Evolutionary conservation across 306 rosid species (phyloP).

Genomic region (Vicia villosa): DNA sequence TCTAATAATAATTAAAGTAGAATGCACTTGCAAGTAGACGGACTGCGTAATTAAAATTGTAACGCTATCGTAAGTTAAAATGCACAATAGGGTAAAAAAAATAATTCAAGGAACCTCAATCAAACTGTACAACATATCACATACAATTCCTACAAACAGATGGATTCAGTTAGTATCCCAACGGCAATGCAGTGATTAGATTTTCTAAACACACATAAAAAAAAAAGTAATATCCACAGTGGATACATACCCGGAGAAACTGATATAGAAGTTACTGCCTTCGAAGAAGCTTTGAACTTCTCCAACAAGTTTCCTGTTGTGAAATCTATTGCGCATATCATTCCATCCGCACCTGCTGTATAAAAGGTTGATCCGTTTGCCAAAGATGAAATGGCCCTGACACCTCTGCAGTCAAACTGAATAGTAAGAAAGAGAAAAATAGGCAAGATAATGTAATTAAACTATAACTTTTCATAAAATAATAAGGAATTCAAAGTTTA

Average conservation of each 20-base stretch:
- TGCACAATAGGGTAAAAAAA: slow-evolving; percentile 12
- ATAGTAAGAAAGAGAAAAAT: slow-evolving; percentile 30
- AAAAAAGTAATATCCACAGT: slow-evolving; percentile 23
- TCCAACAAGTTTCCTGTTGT: slow-evolving; percentile 70
- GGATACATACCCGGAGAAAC: slow-evolving; percentile 71
- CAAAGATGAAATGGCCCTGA: slow-evolving; percentile 70
- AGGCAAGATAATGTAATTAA: not conserved
- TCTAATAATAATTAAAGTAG: slow-evolving; percentile 6
- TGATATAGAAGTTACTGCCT: slow-evolving; percentile 74
- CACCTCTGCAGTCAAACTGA: slow-evolving; percentile 65
- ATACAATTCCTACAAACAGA: not conserved
- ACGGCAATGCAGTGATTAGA: slow-evolving; percentile 26
- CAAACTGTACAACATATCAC: slow-evolving; percentile 5
- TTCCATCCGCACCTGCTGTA: slow-evolving; percentile 89
- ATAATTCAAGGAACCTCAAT: not conserved
- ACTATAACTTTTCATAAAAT: slow-evolving; percentile 2
- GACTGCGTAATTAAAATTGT: not conserved
- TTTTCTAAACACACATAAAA: not conserved
- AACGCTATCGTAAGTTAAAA: slow-evolving; percentile 5
- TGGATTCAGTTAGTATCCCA: slow-evolving; percentile 16
- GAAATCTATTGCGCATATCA: slow-evolving; percentile 68
- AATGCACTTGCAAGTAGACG: slow-evolving; percentile 1
- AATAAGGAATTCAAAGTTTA: slow-evolving; percentile 28
- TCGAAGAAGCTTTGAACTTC: slow-evolving; percentile 82
- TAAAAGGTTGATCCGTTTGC: slow-evolving; percentile 55